phyloP scores from a whole-genome alignment of 208 protist species.

The Strigomonas galati region DNA sequence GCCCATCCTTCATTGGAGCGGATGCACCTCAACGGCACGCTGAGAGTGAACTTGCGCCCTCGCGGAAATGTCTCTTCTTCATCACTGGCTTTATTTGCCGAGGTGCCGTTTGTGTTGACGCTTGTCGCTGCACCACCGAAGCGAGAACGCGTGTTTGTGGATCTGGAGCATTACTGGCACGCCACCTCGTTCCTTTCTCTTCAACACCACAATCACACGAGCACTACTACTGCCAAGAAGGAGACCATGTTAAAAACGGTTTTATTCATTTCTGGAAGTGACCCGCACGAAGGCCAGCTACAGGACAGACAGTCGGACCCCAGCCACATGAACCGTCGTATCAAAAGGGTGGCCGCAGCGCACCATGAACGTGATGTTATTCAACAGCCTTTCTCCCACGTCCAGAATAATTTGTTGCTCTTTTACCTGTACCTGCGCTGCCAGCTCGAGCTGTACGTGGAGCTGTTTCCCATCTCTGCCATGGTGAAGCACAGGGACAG shows the following conservation, averaged over 20 bases:
- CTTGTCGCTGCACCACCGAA: conserved; percentile 70
- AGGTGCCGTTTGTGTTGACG: conserved; percentile 33
- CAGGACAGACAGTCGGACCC: not conserved
- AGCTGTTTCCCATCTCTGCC: conserved; percentile 35
- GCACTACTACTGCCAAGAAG: not conserved
- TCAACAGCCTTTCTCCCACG: conserved; percentile 40
- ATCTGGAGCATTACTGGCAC: conserved; percentile 93
- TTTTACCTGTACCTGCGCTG: conserved; percentile 64
- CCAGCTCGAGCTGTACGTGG: conserved; percentile 42
- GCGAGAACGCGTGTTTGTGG: conserved; percentile 85
- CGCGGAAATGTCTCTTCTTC: not conserved
- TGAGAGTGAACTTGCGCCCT: not conserved
- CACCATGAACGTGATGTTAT: not conserved
- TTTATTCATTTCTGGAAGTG: conserved; percentile 91
- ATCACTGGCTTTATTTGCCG: not conserved
- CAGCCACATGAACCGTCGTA: not conserved
- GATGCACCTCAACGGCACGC: not conserved
- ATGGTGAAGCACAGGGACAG: not conserved
- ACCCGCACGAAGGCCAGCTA: conserved; percentile 42
- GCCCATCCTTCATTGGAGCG: not conserved
- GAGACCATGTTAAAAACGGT: not conserved
- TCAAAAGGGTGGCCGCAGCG: not conserved
- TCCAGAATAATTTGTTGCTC: conserved; percentile 93
- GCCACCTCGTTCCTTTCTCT: conserved; percentile 18
- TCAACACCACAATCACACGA: no score